phyloP scores from a whole-genome alignment of 495 filamentous ascomycete genomes.

The Penicillium silybi region DNA sequence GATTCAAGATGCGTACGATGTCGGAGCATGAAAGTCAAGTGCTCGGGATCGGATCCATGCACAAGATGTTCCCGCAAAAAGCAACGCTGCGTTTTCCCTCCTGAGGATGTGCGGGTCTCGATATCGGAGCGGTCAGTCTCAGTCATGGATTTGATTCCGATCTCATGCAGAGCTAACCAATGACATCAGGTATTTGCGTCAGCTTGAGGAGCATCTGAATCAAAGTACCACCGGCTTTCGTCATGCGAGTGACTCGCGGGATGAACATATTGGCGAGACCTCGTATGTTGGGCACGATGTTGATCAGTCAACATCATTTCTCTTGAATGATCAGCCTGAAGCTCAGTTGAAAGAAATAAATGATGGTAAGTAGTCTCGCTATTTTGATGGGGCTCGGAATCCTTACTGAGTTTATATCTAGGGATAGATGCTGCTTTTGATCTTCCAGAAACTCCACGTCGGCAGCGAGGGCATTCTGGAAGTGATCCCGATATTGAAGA shows the following conservation, averaged over 20 bases:
- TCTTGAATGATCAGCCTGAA: conserved; percentile 1
- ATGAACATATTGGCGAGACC: background rate
- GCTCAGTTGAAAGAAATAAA: conserved; percentile 3
- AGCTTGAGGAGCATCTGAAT: conserved; percentile 20
- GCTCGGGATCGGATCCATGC: conserved; percentile 31
- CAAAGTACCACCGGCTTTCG: background rate
- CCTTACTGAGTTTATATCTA: background rate
- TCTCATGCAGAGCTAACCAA: background rate
- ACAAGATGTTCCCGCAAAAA: conserved; percentile 30
- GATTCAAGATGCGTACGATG: conserved; percentile 29
- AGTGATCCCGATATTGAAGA: conserved; percentile 12
- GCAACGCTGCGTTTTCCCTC: conserved; percentile 28
- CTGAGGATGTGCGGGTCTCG: conserved; percentile 27
- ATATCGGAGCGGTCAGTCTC: conserved; percentile 30
- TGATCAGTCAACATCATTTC: conserved; percentile 2
- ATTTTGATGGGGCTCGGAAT: background rate
- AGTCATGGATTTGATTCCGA: background rate
- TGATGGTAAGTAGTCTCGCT: conserved; percentile 1
- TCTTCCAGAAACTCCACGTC: background rate
- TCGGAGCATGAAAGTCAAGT: conserved; percentile 39
- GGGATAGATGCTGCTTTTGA: conserved; percentile 2
- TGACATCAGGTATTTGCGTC: conserved; percentile 15
- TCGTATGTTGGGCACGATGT: conserved; percentile 5
- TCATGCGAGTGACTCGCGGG: background rate
- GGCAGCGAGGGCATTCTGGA: background rate